A percentile compares a stretch with the other conserved stretches of the same genome.
phyloP scores from a whole-genome alignment of 768 basidiomycete species.

The Cystofilobasidium macerans region DNA sequence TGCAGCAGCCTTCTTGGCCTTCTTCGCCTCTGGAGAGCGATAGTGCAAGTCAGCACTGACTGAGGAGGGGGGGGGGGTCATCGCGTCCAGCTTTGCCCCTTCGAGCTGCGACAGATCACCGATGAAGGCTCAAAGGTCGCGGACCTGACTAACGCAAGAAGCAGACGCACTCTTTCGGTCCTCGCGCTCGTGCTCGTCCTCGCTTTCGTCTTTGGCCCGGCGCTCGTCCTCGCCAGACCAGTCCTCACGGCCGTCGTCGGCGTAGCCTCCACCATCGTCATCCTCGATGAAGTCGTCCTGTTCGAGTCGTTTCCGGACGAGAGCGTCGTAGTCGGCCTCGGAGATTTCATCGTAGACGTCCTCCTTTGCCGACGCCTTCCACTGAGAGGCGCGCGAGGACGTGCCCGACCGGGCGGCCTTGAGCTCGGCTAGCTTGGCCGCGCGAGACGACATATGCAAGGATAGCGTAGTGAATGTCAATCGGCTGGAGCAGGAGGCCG shows the following conservation, averaged over 20 bases:
- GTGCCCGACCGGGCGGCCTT: constrained; percentile 35
- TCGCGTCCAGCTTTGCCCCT: too few relatives aligned
- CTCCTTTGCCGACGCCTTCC: constrained; percentile 42
- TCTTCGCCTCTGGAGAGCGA: constrained; percentile 13
- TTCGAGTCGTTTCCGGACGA: constrained; percentile 71
- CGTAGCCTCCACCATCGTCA: constrained; percentile 80
- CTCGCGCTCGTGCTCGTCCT: constrained; percentile 41
- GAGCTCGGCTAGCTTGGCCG: constrained; percentile 35
- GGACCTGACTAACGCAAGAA: neutral
- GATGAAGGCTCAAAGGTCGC: neutral
- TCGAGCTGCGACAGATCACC: neutral
- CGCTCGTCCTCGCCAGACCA: constrained; percentile 48
- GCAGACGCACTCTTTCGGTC: constrained; percentile 29
- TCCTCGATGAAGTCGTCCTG: constrained; percentile 91
- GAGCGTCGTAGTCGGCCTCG: constrained; percentile 74
- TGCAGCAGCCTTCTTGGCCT: constrained; percentile 42
- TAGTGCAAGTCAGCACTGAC: neutral
- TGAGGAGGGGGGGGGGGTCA: neutral
- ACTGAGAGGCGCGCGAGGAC: constrained; percentile 37
- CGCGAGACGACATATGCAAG: constrained; percentile 9
- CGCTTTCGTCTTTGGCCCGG: constrained; percentile 42
- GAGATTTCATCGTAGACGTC: constrained; percentile 78
- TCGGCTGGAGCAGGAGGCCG: too few relatives aligned
- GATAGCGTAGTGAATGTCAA: too few relatives aligned
- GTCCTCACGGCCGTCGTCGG: constrained; percentile 94